These are phyloP conservation scores for Lentinula boryana DNA, from an alignment of 768 basidiomycete genomes.

Conservation along the genomic window DNA sequence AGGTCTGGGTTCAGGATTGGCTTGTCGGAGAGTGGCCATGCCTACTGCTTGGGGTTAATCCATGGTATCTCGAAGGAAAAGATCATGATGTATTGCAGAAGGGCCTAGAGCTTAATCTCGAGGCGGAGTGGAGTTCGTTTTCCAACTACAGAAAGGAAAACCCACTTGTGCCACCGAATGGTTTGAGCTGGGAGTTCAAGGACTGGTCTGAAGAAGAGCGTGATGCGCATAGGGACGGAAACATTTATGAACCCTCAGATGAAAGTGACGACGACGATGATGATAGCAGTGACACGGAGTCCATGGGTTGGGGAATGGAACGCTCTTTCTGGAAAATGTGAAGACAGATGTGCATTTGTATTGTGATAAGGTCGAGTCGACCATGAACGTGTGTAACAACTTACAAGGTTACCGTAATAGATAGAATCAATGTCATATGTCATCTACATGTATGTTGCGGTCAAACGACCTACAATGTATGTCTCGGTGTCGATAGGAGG, in stretches of 20 bases:
- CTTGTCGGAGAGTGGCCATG: not conserved
- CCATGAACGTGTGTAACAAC: not conserved
- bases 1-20: not conserved
- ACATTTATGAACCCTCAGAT: not conserved
- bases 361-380: not conserved
- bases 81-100: not conserved
- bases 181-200: not conserved
- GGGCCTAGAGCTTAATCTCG: not conserved
- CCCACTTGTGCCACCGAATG: not conserved
- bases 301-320: not conserved
- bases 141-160: not conserved
- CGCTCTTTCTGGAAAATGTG: not conserved
- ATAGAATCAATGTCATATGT: not conserved
- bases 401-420: not conserved
- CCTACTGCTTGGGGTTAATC: not conserved
- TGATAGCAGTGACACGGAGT: not conserved
- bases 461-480: slow-evolving; percentile 70
- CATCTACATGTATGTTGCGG: slow-evolving; percentile 47
- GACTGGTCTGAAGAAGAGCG: not conserved
- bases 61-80: not conserved
- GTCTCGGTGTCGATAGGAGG: slow-evolving; percentile 65
- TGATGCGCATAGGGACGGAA: not conserved
- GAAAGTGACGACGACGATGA: not conserved
- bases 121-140: not conserved
- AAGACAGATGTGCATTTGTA: not conserved